Base-by-base conservation (phyloP, 2,329 filamentous ascomycete species). In the Monosporascus sp. region DNA sequence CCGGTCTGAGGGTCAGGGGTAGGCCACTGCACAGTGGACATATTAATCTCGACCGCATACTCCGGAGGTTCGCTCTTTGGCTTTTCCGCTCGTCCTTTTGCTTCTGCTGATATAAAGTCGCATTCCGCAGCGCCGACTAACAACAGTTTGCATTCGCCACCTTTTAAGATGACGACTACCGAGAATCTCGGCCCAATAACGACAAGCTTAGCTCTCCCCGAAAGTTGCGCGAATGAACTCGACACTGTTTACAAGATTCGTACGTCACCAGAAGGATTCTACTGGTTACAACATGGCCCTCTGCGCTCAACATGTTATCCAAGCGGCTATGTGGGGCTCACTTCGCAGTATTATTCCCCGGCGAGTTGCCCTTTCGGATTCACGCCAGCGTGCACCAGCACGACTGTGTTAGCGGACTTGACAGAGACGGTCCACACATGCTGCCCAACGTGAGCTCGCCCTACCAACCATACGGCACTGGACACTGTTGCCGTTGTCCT, bases 361-460 rank as follows among this genome's bases (percentile, higher is more conserved):
- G 59, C 55, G 22, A 52, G 38, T 3, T 61, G 59, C 45, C 59
- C 59, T 11, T 56, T 52, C 1, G 59, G 58, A 40, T 59, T 53
- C 54, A 61, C 59, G 11, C 49, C 58, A 4, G 59, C 59, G 19
- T 61, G 59, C 31, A 20, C 48, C 9, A 54, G 48, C 8, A 16
- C 20, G 4, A 55, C 56, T 8, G 24, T 8, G 11, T 44, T 43
- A 5, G 55, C 49, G 0, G 50, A 48, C 17, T 36, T 49, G 14
- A n/a, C 27, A 24, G 59, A 61, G 50, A 61, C 59, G 16, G 38
- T 56, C 1, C 31, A 59, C 20, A 56, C 49, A 7, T 61, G 59
- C 50, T 61, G 59, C 50, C 58, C 59, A 36, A 61, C 59, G 59
- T 61, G 52, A 50, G 56, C 55, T 38, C 20, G 19, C 19, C 40